phyloP scores from a whole-genome alignment of 2,329 filamentous ascomycete species.

The Fusarium phyllophilum region DNA sequence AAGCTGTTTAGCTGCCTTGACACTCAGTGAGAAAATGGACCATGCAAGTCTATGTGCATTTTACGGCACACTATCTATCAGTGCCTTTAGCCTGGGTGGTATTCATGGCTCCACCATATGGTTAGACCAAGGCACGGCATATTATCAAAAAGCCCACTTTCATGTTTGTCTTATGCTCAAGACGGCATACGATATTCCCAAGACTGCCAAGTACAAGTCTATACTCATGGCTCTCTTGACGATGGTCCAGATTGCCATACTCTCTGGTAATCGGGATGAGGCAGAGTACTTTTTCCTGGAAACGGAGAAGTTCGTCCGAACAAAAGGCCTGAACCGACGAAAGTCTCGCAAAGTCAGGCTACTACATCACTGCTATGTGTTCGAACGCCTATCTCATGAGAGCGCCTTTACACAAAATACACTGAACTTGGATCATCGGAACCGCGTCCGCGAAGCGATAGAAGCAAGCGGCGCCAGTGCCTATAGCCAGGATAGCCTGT shows the following conservation, averaged over 20 bases:
- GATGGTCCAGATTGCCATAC: conserved; percentile 22
- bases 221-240: conserved; percentile 33
- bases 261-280: conserved; percentile 17
- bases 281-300: conserved; percentile 33
- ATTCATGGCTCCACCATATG: conserved; percentile 16
- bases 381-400: conserved; percentile 20
- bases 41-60: conserved; percentile 30
- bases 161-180: conserved; percentile 10
- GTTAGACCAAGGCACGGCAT: conserved; percentile 14
- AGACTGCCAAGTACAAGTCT: conserved; percentile 31
- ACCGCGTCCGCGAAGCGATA: conserved; percentile 16
- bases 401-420: conserved; percentile 12
- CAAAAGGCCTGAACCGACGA: conserved; percentile 17
- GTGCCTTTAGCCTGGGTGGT: conserved; percentile 20
- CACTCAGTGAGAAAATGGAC: conserved; percentile 20
- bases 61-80: conserved; percentile 28
- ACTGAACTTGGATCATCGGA: conserved; percentile 14
- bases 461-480: conserved; percentile 23
- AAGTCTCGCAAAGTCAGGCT: conserved; percentile 31
- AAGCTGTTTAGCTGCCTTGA: conserved; percentile 22
- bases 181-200: conserved; percentile 25
- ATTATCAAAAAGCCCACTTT: conserved; percentile 12
- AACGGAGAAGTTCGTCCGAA: conserved; percentile 30
- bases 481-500: conserved; percentile 16
- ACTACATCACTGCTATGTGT: conserved; percentile 28